These are phyloP conservation scores for Takashimella tepidaria DNA, from an alignment of 1,284 basidiomycete genomes.

Conservation along the genomic window DNA sequence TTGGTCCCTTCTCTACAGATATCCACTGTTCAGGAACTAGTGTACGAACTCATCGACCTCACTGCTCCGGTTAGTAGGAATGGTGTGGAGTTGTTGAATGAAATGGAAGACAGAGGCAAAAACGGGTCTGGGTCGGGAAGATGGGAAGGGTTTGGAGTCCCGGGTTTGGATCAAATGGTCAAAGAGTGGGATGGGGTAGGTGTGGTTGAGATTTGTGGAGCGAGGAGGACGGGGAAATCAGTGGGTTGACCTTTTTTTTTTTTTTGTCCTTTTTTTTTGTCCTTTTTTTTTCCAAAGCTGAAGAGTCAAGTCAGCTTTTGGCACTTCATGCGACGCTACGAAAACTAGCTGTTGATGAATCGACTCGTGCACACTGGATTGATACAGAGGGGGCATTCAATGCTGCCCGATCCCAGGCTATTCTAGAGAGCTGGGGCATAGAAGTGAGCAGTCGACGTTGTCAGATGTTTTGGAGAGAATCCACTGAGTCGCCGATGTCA, in stretches of 20 bases:
- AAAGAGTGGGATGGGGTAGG: conserved; percentile 29
- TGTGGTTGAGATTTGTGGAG: conserved; percentile 38
- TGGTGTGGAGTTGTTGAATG: conserved; percentile 3
- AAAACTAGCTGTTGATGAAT: conserved; percentile 16
- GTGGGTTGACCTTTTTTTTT: no score
- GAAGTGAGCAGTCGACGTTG: no score
- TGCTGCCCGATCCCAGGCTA: conserved; percentile 27
- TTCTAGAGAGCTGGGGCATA: conserved; percentile 23
- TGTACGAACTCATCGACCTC: conserved; percentile 13
- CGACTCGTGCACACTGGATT: conserved; percentile 36
- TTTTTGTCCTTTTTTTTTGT: no score
- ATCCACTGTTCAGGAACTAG: conserved; percentile 23
- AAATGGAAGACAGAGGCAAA: not conserved
- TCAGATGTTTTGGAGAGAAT: conserved; percentile 18
- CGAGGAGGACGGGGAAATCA: conserved; percentile 36
- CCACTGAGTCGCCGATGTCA: not conserved
- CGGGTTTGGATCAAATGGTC: conserved; percentile 27
- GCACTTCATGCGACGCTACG: conserved; percentile 37
- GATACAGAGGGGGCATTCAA: conserved; percentile 43
- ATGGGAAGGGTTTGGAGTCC: conserved; percentile 36
- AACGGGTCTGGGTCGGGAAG: not conserved
- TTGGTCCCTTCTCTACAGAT: conserved; percentile 8
- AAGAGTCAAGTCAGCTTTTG: conserved; percentile 34
- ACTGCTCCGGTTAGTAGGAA: conserved; percentile 10
- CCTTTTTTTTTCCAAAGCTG: no score